These are phyloP conservation scores for Eutrema salsugineum DNA, from an alignment of 441 rosid genomes.

Conservation along the genomic window DNA sequence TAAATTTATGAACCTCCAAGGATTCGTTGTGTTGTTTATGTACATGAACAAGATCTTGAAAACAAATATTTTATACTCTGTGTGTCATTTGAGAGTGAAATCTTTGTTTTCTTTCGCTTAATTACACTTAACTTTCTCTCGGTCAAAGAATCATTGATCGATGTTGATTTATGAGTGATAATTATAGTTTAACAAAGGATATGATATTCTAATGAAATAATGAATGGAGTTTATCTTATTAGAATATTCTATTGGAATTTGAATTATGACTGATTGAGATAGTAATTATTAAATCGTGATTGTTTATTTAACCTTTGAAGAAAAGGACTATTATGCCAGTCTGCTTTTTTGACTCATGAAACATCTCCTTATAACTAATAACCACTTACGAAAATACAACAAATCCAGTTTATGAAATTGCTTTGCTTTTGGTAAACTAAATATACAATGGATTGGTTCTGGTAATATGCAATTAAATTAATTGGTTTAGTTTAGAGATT, in stretches of 20 bases:
- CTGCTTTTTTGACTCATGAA: slow-evolving; percentile 19
- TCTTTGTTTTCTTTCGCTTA: slow-evolving; percentile 9
- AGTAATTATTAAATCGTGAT: slow-evolving; percentile 24
- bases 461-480: not conserved
- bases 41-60: not conserved
- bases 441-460: not conserved
- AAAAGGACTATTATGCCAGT: not conserved
- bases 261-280: slow-evolving; percentile 24
- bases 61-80: not conserved
- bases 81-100: slow-evolving; percentile 16
- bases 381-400: not conserved
- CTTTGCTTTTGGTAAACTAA: not conserved
- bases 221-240: slow-evolving; percentile 24
- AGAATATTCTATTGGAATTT: slow-evolving; percentile 26
- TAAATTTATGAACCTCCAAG: not conserved
- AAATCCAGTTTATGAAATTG: not conserved
- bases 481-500: slow-evolving; percentile 9
- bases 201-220: not conserved
- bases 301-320: slow-evolving; percentile 18
- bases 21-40: not conserved
- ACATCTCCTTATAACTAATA: not conserved
- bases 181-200: slow-evolving; percentile 18
- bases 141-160: slow-evolving; percentile 25
- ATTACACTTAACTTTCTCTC: not conserved
- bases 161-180: slow-evolving; percentile 18